A percentile compares a stretch with the other conserved stretches of the same genome.
Conservation (phyloP, 2,329 filamentous ascomycete genomes). For the Colletotrichum siamense region DNA sequence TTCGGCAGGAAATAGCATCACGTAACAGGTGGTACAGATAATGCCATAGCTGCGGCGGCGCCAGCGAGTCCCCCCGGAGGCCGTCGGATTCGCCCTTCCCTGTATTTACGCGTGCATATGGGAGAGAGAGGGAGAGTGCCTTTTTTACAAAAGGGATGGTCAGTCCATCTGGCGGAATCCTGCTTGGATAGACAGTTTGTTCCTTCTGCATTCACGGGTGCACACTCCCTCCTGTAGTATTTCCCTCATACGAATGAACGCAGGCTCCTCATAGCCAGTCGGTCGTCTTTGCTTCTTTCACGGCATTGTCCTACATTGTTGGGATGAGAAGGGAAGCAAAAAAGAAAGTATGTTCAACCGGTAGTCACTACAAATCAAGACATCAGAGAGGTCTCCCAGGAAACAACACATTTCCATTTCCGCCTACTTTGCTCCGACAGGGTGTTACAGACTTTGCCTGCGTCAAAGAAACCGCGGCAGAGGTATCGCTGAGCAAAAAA, state of each 20-base stretch:
- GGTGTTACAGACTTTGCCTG: background rate
- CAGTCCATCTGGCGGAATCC: background rate
- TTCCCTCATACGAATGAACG: background rate
- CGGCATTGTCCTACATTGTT: background rate
- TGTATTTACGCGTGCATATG: background rate
- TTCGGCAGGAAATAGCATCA: constrained; percentile 15
- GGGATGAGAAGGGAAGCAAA: background rate
- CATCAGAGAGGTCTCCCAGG: background rate
- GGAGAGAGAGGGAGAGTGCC: background rate
- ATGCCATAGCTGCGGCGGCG: constrained; percentile 6
- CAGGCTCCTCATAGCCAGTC: background rate
- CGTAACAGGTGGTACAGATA: constrained; percentile 17
- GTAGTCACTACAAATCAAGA: background rate
- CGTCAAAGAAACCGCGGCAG: background rate
- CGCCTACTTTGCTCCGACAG: background rate
- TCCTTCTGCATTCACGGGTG: background rate
- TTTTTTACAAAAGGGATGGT: background rate
- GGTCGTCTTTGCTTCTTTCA: background rate
- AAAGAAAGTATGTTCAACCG: background rate
- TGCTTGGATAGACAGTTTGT: background rate
- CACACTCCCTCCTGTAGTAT: background rate
- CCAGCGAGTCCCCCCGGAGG: background rate
- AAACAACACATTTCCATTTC: background rate
- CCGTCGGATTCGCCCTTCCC: background rate
- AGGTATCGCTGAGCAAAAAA: constrained; percentile 11